phyloP scores from a whole-genome alignment of 1,284 basidiomycete genomes.

The Stygiomarasmius scandens region DNA sequence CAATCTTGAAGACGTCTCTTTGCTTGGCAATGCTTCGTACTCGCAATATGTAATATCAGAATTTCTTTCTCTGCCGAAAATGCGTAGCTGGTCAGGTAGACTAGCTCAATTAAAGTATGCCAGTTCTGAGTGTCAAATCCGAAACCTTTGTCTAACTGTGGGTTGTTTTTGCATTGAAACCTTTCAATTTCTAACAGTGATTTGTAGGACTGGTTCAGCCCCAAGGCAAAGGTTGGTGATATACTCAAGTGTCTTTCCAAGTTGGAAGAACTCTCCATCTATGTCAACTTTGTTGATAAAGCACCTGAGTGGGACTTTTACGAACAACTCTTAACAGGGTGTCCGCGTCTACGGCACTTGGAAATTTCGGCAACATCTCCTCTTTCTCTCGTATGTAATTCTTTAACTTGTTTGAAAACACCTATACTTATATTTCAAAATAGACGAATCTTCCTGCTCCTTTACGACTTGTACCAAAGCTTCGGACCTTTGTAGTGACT shows the following conservation, averaged over 20 bases:
- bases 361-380: constrained; percentile 21
- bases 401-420: not conserved
- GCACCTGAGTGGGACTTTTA: constrained; percentile 15
- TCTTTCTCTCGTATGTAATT: constrained; percentile 15
- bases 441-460: constrained; percentile 17
- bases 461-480: constrained; percentile 11
- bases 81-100: constrained; percentile 17
- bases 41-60: constrained; percentile 13
- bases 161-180: not conserved
- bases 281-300: constrained; percentile 21
- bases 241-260: constrained; percentile 15
- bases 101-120: constrained; percentile 19
- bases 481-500: constrained; percentile 18
- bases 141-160: constrained; percentile 11
- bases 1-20: constrained; percentile 14
- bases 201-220: constrained; percentile 22
- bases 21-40: constrained; percentile 17
- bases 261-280: constrained; percentile 18
- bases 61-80: constrained; percentile 17
- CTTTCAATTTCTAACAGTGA: not conserved
- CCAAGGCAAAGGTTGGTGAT: constrained; percentile 21
- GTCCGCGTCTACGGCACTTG: constrained; percentile 17
- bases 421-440: constrained; percentile 1
- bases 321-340: constrained; percentile 15
- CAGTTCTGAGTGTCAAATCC: not conserved